phyloP scores from a whole-genome alignment of 1,284 basidiomycete genomes.

The Pascua sp. region DNA sequence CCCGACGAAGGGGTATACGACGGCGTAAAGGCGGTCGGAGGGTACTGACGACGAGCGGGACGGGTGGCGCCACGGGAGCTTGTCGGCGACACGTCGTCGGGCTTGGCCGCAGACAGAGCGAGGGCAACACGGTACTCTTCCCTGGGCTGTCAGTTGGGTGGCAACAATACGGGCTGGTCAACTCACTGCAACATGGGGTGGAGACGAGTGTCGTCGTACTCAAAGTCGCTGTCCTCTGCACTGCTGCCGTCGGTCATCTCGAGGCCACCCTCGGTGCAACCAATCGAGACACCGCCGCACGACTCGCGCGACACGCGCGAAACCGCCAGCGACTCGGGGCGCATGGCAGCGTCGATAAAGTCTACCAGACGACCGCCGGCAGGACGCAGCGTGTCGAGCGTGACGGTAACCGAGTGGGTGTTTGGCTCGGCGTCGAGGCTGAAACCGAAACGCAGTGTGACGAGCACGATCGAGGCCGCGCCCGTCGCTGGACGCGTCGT shows the following conservation, averaged over 20 bases:
- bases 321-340: background rate
- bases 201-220: slow-evolving; percentile 24
- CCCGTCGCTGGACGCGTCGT: slow-evolving; percentile 4
- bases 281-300: background rate
- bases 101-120: slow-evolving; percentile 3
- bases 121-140: slow-evolving; percentile 26
- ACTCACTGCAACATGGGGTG: slow-evolving; percentile 24
- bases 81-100: background rate
- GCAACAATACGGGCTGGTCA: background rate
- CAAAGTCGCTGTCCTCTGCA: slow-evolving; percentile 29
- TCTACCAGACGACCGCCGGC: slow-evolving; percentile 19
- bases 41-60: slow-evolving; percentile 2
- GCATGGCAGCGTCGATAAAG: slow-evolving; percentile 20
- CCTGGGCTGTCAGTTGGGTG: slow-evolving; percentile 7
- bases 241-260: slow-evolving; percentile 33
- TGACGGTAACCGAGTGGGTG: slow-evolving; percentile 26
- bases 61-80: background rate
- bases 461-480: slow-evolving; percentile 7
- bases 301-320: too few relatives aligned
- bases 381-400: slow-evolving; percentile 22
- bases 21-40: background rate
- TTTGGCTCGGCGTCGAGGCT: slow-evolving; percentile 24
- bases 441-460: slow-evolving; percentile 31
- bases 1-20: background rate
- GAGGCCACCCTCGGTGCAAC: slow-evolving; percentile 1